Percentiles rank a stretch among this genome's conserved stretches.
These are phyloP conservation scores for Coemansia sp. DNA, from an alignment of 192 early-diverging fungal species.

Conservation along the genomic window DNA sequence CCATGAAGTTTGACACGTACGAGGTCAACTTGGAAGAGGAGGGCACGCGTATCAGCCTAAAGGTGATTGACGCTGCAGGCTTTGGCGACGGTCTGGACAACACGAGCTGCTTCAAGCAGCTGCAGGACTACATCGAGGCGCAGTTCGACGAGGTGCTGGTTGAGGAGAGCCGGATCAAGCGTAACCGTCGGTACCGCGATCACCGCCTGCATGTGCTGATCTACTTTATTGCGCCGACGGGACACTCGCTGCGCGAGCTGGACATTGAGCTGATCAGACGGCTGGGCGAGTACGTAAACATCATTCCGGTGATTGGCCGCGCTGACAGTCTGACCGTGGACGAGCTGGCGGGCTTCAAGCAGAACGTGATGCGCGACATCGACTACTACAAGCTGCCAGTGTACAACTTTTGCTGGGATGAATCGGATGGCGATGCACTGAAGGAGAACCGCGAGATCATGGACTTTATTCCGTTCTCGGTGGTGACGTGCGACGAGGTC, in stretches of 20 bases:
- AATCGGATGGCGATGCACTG: slow-evolving; percentile 96
- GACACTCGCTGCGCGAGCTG: slow-evolving; percentile 94
- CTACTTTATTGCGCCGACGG: slow-evolving; percentile 98
- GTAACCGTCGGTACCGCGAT: slow-evolving; percentile 89
- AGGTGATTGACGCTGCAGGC: slow-evolving; percentile 97
- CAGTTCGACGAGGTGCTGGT: slow-evolving; percentile 95
- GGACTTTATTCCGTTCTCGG: slow-evolving; percentile 86
- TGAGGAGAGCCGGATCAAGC: slow-evolving; percentile 82
- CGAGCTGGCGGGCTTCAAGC: slow-evolving; percentile 87
- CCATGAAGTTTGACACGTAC: slow-evolving; percentile 85
- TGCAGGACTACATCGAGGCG: slow-evolving; percentile 88
- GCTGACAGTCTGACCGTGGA: slow-evolving; percentile 87
- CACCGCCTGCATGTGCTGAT: slow-evolving; percentile 95
- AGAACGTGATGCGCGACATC: slow-evolving; percentile 96
- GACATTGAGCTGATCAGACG: slow-evolving; percentile 93
- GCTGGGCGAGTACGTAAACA: slow-evolving; percentile 87
- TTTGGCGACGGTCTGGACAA: slow-evolving; percentile 98
- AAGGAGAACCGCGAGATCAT: slow-evolving; percentile 97
- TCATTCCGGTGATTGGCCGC: slow-evolving; percentile 95
- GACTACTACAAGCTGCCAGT: slow-evolving; percentile 91
- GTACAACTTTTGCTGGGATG: slow-evolving; percentile 98
- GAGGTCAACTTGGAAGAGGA: slow-evolving; percentile 97
- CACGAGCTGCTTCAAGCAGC: slow-evolving; percentile 86
- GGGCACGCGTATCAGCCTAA: slow-evolving; percentile 93
- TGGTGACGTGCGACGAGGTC: slow-evolving; percentile 95